A percentile compares a stretch with the other conserved stretches of the same genome.
phyloP scores from a whole-genome alignment of 2,329 filamentous ascomycete genomes.

The Apiospora sp. region DNA sequence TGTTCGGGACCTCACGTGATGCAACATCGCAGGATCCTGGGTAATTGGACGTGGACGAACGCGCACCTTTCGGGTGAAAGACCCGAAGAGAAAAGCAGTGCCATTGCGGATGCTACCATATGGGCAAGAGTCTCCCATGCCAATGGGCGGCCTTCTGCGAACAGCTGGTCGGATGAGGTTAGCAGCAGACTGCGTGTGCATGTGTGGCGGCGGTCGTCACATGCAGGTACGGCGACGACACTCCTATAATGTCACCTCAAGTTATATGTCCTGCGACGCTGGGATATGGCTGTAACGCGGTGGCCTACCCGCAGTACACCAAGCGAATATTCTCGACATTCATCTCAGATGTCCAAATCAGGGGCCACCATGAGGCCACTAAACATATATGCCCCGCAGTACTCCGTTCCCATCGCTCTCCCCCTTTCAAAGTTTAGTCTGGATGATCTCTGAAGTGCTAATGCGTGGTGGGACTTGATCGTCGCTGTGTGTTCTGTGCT shows the following conservation, averaged over 20 bases:
- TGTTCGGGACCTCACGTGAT: neutral
- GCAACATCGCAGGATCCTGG: neutral
- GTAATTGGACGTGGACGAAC: neutral
- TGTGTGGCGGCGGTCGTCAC: neutral
- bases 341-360: neutral
- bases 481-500: too few relatives aligned
- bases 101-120: neutral
- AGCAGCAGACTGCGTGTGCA: neutral
- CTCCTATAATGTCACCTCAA: neutral
- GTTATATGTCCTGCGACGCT: neutral
- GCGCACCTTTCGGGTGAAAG: neutral
- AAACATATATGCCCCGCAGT: slow-evolving; percentile 8
- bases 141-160: neutral
- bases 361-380: neutral
- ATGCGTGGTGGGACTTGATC: neutral
- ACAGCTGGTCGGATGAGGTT: neutral
- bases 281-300: neutral
- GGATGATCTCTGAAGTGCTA: neutral
- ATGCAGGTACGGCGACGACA: neutral
- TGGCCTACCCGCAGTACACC: neutral
- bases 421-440: slow-evolving; percentile 14
- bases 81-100: neutral
- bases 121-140: neutral
- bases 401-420: neutral
- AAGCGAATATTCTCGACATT: too few relatives aligned